These are phyloP conservation scores for Fusarium dlaminii DNA, from an alignment of 2,329 filamentous ascomycete genomes.

Conservation along the genomic window DNA sequence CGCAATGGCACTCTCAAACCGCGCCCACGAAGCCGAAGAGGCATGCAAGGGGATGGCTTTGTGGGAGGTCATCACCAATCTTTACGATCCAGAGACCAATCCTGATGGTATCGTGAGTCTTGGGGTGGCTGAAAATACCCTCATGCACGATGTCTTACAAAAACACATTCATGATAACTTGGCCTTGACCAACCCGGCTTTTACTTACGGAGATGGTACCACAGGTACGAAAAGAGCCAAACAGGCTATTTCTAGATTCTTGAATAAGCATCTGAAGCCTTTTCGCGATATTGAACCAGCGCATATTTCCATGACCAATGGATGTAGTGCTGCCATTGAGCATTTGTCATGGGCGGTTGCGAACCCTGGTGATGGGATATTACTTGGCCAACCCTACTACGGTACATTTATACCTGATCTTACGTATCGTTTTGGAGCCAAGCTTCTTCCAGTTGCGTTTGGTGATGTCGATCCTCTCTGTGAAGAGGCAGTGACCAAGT, in stretches of 20 bases:
- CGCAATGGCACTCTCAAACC: conserved; percentile 42
- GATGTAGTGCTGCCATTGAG: conserved; percentile 54
- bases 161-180: conserved; percentile 53
- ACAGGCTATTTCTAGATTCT: conserved; percentile 47
- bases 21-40: conserved; percentile 43
- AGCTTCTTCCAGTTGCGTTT: conserved; percentile 56
- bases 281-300: conserved; percentile 41
- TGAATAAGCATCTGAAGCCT: conserved; percentile 48
- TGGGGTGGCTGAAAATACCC: conserved; percentile 61
- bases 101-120: conserved; percentile 59
- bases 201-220: conserved; percentile 56
- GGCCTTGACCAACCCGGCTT: conserved; percentile 41
- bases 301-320: conserved; percentile 52
- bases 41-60: conserved; percentile 44
- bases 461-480: conserved; percentile 55
- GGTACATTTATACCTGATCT: conserved; percentile 60
- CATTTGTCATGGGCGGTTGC: conserved; percentile 52
- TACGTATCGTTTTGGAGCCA: conserved; percentile 51
- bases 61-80: conserved; percentile 57
- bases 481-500: conserved; percentile 51
- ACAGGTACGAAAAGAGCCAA: conserved; percentile 49
- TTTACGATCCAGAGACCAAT: conserved; percentile 54
- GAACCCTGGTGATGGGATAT: conserved; percentile 52
- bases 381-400: conserved; percentile 58
- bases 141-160: conserved; percentile 59